Base-by-base conservation (phyloP, 352 stramenopile species). In the Globisporangium okanoganense region DNA sequence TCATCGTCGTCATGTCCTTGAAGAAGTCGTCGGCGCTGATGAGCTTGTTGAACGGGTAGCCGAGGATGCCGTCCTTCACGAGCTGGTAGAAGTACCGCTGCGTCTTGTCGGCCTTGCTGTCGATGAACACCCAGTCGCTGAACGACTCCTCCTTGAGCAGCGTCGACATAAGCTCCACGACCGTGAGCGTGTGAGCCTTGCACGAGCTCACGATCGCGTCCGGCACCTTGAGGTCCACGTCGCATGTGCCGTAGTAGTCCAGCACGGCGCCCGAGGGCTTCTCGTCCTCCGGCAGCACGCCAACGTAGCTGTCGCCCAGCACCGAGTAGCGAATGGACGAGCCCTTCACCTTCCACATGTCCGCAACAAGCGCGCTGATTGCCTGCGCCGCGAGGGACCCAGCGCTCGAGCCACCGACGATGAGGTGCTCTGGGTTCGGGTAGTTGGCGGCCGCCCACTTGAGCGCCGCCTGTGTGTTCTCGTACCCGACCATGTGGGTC, bases 1-100 rank as follows among this genome's bases (percentile, higher is more conserved):
- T 56, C 38, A 78, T 73, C 47, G 48, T 52, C 4, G 45, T 52
- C 24, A 47, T 47, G 6, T 47, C 41, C 41, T 47, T 51, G 31
- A 58, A 59, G 45, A 88, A 88, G 43, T 73, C 66, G 3, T 69
- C 69, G n/a, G 50, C 56, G 2, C 62, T 73, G 41, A 90, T 78
- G 38, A 80, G 69, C 51, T 87, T 67, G n/a, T 62, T 60, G 65
- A 90, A 90, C 50, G 80, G 78, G 69, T 75, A 87, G 13, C 65
- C 69, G 20, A 76, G 35, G 31, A 90, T 73, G 22, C 78, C 78
- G 47, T 86, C 61, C 9, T 78, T 61, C 20, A 87, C 40, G 16
- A 88, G 68, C 41, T 76, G 67, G 65, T 87, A 90, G 65, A 82
- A 90, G 29, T 75, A 72, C 10, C 78, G 72, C 63, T 90, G 81